These are phyloP conservation scores for Candida ponderosae DNA, from an alignment of 805 yeast genomes.

Conservation along the genomic window DNA sequence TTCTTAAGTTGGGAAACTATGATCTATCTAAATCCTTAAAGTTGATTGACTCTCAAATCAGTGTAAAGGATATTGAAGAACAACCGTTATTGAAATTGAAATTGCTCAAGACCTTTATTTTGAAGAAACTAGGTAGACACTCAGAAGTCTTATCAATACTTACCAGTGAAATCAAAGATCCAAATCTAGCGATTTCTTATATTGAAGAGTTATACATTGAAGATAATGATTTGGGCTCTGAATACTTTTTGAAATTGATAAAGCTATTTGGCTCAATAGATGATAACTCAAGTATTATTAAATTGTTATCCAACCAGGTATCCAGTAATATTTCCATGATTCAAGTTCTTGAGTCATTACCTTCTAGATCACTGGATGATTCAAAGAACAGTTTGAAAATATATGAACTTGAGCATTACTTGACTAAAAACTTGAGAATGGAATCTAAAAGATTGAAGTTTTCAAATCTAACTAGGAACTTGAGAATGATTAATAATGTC, in stretches of 20 bases:
- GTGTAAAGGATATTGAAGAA: constrained; percentile 1
- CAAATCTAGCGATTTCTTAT: constrained; percentile 50
- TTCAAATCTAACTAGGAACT: constrained; percentile 22
- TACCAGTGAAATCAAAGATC: constrained; percentile 48
- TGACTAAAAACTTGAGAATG: constrained; percentile 11
- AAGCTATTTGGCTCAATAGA: constrained; percentile 26
- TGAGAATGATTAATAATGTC: constrained; percentile 27
- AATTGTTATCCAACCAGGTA: constrained; percentile 29
- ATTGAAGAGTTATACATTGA: constrained; percentile 40
- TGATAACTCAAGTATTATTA: constrained; percentile 26
- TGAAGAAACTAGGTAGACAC: constrained; percentile 53
- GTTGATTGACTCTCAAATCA: constrained; percentile 20
- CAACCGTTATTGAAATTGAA: constrained; percentile 13
- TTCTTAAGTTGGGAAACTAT: constrained; percentile 27
- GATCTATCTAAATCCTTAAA: constrained; percentile 26
- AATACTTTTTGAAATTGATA: constrained; percentile 32
- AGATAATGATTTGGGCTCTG: constrained; percentile 30
- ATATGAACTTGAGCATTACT: constrained; percentile 10
- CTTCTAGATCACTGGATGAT: not conserved
- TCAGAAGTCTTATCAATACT: constrained; percentile 54
- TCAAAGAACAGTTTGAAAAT: constrained; percentile 7
- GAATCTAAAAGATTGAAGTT: constrained; percentile 6
- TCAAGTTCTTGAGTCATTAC: constrained; percentile 7
- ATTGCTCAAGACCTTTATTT: constrained; percentile 47
- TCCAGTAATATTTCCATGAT: constrained; percentile 40